These are phyloP conservation scores for Raddia distichophylla DNA, from an alignment of 176 grass and related monocot species.

Conservation along the genomic window DNA sequence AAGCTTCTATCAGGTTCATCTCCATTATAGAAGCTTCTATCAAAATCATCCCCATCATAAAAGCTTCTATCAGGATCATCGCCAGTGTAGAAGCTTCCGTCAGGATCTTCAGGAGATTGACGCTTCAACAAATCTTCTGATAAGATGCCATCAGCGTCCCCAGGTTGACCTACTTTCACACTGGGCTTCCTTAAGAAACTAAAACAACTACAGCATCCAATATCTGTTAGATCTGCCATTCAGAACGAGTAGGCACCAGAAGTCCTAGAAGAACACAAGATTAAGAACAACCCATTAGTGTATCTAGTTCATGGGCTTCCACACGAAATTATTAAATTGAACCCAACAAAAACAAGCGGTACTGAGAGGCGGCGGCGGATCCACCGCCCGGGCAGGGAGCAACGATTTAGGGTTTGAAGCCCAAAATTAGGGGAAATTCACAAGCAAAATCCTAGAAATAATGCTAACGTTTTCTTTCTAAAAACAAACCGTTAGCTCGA, in stretches of 20 bases:
- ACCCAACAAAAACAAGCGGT: not conserved
- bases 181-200: slow-evolving; percentile 64
- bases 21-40: slow-evolving; percentile 30
- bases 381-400: no score
- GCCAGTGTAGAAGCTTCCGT: slow-evolving; percentile 57
- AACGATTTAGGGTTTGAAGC: no score
- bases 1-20: slow-evolving; percentile 60
- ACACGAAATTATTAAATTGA: not conserved
- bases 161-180: slow-evolving; percentile 6
- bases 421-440: no score
- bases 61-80: slow-evolving; percentile 47
- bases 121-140: slow-evolving; percentile 50
- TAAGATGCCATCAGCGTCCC: slow-evolving; percentile 17
- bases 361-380: no score
- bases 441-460: no score
- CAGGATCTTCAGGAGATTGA: slow-evolving; percentile 43
- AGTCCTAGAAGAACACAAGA: not conserved
- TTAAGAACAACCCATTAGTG: not conserved
- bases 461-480: no score
- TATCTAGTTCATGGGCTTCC: not conserved
- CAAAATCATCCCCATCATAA: slow-evolving; percentile 35
- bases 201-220: slow-evolving; percentile 82
- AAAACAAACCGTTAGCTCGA: no score
- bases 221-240: slow-evolving; percentile 55
- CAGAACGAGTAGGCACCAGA: not conserved